Evolutionary conservation across 192 early-diverging fungal species (phyloP).

Genomic region (Coemansia sp.): DNA sequence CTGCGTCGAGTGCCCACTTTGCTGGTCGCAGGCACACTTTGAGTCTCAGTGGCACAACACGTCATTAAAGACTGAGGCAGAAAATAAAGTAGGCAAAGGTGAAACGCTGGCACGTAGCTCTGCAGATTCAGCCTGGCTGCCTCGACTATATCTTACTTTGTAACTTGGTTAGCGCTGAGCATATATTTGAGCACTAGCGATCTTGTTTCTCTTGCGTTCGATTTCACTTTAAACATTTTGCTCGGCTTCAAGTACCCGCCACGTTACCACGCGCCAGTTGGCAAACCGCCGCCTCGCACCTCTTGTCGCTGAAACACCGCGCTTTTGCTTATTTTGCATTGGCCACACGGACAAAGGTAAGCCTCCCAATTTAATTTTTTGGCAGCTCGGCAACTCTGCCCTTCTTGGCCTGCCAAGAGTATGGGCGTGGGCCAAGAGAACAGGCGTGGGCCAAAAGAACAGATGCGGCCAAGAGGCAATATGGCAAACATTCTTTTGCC

Average conservation of each 20-base stretch:
- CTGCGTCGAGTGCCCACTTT: not conserved
- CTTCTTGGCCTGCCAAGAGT: not conserved
- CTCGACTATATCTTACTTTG: not conserved
- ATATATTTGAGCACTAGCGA: not conserved
- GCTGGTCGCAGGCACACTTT: not conserved
- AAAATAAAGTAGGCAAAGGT: not conserved
- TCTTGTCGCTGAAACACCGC: not conserved
- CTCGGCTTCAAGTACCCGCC: not conserved
- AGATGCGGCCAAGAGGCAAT: no score
- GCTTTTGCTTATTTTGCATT: not conserved
- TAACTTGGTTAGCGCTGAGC: not conserved
- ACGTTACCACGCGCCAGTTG: constrained; percentile 2
- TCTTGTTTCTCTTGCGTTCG: not conserved
- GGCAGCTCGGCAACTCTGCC: not conserved
- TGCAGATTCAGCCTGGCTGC: not conserved
- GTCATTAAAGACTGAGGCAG: not conserved
- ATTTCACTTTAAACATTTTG: not conserved
- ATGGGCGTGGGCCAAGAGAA: not conserved
- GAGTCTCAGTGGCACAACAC: not conserved
- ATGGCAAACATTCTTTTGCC: not conserved
- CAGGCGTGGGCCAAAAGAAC: no score
- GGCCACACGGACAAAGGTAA: not conserved
- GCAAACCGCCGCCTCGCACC: constrained; percentile 3
- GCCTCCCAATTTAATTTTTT: constrained; percentile 1
- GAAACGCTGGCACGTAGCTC: no score